Base-by-base conservation (phyloP, 257 asterid species). In the Rubia yunnanensis region DNA sequence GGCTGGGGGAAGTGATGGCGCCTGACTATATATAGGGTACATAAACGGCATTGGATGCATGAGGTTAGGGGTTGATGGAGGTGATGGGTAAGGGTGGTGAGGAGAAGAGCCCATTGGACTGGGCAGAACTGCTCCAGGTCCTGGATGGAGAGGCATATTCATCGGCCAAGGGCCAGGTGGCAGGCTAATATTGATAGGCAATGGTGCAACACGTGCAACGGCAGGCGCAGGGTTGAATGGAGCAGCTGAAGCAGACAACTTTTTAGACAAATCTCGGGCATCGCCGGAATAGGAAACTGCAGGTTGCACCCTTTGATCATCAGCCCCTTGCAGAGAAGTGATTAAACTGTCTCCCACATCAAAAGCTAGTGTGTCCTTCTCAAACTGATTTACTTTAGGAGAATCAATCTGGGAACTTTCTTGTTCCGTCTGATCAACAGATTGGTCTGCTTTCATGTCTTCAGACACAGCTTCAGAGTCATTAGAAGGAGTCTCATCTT, bases 161-260 rank as follows among this genome's bases (percentile, higher is more conserved):
- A 90, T 82, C 60, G 87, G 85, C 99, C 99, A 88, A 44, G 94
- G 86, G 58, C 87, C 87, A 70, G 86, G 64, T 69, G 88, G 86
- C 73, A 75, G 80, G 74, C 78, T 69, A 65, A 83, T 68, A 73
- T 76, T 88, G 82, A 82, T 67, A 55, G 95, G 88, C 82, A 84
- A 64, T 18, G 95, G 92, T n/a, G 89, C 79, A 49, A 77, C 72
- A 9, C 86, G 89, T 27, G 92, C 77, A 69, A 76, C 55, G 24
- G 81, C 76, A 26, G 85, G 68, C 26, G 99, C 83, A 65, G 99
- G 99, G 70, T 83, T 90, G 76, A 89, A 92, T 23, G 99, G 99
- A 75, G 96, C 88, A 61, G 99, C 99, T 48, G 91, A 88, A 55
- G 99, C 99, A 66, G 99, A 92, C 71, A 92, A 70, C 85, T 90